Evolutionary conservation across 805 yeast genomes (phyloP), one percentile per base, ranked within the genome.

Genomic region (Candida germanica): DNA sequence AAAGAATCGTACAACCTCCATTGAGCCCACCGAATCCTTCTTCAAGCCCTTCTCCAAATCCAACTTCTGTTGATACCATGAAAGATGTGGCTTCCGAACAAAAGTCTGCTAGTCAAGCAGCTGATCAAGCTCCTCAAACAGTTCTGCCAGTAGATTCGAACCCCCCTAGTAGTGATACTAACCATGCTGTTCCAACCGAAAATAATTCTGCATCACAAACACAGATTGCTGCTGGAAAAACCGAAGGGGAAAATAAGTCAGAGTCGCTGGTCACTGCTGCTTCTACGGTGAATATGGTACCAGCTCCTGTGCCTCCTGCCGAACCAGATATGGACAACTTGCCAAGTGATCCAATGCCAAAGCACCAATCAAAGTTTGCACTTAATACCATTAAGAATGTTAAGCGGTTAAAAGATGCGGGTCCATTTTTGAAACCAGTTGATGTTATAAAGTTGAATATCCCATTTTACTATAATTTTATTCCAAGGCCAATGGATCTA

Each of bases 401-500:
- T 43, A 87, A 85, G 58, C 70, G 98, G 43, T 73, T 91, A 52
- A 87, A 88, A 59, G 98, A 93, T 62, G 95, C 98, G 1, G 78
- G 71, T 11, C 98, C 98, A 2, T 93, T 93, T 55, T 55, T 87
- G 29, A 77, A 69, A 34, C 98, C 98, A 0, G 98, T 93, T 14
- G 98, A 93, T 58, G 84, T 77, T 3, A 81, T 83, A 32, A 87
- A 86, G 55, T 75, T 87, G 43, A 87, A 89, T 52, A 85, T 93
- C 38, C 98, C 98, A 3, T 79, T 84, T 45, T 93, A 93, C 59
- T 87, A 82, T 59, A 88, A 87, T 50, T 79, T 77, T 52, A 79
- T 93, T 51, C 72, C 76, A 46, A 71, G 82, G 51, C 98, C 98
- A 26, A 93, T 93, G 97, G 98, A 91, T 58, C 67, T 93, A 22